These are phyloP conservation scores for Diospyros kaki DNA, from an alignment of 148 eudicot genomes.

Conservation along the genomic window DNA sequence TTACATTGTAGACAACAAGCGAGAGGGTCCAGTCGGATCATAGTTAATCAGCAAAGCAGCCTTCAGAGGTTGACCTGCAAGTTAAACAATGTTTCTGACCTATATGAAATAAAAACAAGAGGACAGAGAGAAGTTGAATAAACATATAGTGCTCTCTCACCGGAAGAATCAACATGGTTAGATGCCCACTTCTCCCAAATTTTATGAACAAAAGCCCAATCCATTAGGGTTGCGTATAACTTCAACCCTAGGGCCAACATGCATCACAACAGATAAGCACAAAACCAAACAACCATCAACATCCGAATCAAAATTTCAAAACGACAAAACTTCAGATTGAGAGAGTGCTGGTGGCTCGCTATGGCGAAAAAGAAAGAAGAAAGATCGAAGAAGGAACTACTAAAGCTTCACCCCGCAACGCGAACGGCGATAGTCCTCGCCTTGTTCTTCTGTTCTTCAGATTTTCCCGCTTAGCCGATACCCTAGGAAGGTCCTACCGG, in stretches of 20 bases:
- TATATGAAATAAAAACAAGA: background rate
- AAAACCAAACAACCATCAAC: background rate
- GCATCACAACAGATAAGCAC: background rate
- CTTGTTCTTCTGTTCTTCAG: no score
- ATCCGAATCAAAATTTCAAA: background rate
- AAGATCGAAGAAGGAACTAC: no score
- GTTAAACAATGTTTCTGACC: slow-evolving; percentile 1
- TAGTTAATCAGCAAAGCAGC: slow-evolving; percentile 82
- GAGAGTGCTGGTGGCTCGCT: no score
- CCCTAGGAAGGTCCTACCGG: no score
- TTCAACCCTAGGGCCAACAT: slow-evolving; percentile 19
- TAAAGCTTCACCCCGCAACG: no score
- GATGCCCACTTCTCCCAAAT: slow-evolving; percentile 91
- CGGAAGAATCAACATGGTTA: slow-evolving; percentile 58
- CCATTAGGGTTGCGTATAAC: slow-evolving; percentile 44
- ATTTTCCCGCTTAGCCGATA: no score
- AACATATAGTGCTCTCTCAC: slow-evolving; percentile 33
- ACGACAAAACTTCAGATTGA: background rate
- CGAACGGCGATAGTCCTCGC: no score
- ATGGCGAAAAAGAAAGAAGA: no score
- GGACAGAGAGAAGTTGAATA: background rate
- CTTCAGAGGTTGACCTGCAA: slow-evolving; percentile 59
- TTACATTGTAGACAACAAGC: slow-evolving; percentile 89
- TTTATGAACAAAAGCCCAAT: slow-evolving; percentile 63
- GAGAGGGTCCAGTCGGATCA: slow-evolving; percentile 94